Evolutionary conservation across 2,329 filamentous ascomycete species (phyloP).

Genomic region (Epicoccum nigrum): DNA sequence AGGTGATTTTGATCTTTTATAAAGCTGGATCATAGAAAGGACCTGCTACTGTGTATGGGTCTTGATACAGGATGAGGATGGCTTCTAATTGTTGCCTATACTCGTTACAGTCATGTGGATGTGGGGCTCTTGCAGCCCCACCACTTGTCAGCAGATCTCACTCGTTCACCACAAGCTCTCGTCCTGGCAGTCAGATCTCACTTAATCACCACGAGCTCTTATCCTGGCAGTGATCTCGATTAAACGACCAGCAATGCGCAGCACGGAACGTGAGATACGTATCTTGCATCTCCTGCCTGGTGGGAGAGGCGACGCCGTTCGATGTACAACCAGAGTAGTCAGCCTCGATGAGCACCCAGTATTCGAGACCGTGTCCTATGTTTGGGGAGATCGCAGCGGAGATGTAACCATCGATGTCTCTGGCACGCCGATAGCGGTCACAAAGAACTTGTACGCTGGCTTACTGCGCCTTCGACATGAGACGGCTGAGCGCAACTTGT

Average conservation of each 20-base stretch:
- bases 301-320: background rate
- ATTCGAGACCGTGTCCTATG: conserved; percentile 30
- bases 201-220: too few species aligned
- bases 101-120: too few species aligned
- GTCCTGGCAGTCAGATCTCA: too few species aligned
- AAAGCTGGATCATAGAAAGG: too few species aligned
- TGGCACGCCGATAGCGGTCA: conserved; percentile 10
- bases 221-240: background rate
- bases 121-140: too few species aligned
- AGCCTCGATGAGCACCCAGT: conserved; percentile 4
- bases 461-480: conserved; percentile 23
- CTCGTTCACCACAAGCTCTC: too few species aligned
- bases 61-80: too few species aligned
- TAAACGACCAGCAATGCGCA: background rate
- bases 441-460: conserved; percentile 23
- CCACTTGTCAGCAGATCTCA: too few species aligned
- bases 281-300: conserved; percentile 19
- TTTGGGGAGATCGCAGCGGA: conserved; percentile 23
- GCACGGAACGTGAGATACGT: conserved; percentile 15
- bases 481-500: conserved; percentile 14
- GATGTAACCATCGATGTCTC: conserved; percentile 18
- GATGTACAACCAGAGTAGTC: conserved; percentile 12
- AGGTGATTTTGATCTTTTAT: too few species aligned
- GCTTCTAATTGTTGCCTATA: too few species aligned
- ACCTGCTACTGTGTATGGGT: too few species aligned